Conservation (phyloP, 306 rosid genomes). For the Ormosia emarginata region DNA sequence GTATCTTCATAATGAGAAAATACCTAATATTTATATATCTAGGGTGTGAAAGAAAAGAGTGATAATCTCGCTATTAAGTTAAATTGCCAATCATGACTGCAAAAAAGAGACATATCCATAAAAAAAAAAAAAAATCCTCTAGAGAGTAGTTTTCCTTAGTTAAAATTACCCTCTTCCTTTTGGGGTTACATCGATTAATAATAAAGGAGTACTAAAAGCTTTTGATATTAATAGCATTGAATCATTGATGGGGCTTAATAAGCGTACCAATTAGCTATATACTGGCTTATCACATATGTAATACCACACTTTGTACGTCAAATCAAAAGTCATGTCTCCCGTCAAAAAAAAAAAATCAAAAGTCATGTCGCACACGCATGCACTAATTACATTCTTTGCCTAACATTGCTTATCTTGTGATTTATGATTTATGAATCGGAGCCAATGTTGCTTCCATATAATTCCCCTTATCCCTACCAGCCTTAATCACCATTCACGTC, state of each 20-base stretch:
- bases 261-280: not conserved
- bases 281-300: not conserved
- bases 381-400: not conserved
- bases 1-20: too few species aligned
- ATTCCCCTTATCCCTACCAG: conserved; percentile 1
- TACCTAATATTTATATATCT: too few species aligned
- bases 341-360: too few species aligned
- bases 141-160: not conserved
- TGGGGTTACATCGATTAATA: not conserved
- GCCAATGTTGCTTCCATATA: conserved; percentile 15
- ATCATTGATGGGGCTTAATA: not conserved
- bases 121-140: not conserved
- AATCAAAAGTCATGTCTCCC: conserved; percentile 34
- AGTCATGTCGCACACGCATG: conserved; percentile 29
- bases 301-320: conserved; percentile 1
- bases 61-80: too few species aligned
- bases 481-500: not conserved
- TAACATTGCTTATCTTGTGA: conserved; percentile 3
- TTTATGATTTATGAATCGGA: conserved; percentile 17
- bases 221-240: not conserved
- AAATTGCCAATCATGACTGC: not conserved
- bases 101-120: not conserved
- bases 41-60: too few species aligned
- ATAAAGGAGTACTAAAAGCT: not conserved
- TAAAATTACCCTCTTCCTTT: not conserved